These are phyloP conservation scores for Colletotrichum cuscutae DNA, from an alignment of 2,329 filamentous ascomycete species.

Conservation along the genomic window DNA sequence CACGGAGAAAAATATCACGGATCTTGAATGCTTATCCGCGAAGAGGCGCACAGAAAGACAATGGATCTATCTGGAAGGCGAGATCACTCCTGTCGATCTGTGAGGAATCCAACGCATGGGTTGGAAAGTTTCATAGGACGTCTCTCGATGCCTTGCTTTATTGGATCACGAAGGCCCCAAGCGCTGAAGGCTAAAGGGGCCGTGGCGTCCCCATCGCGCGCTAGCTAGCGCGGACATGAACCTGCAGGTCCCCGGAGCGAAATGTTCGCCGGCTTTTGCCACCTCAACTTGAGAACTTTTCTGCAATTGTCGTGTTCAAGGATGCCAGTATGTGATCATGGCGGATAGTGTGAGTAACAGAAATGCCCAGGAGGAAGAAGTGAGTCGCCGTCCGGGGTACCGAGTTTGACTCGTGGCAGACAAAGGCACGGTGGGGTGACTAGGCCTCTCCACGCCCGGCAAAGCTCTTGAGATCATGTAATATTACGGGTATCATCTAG, in stretches of 20 bases:
- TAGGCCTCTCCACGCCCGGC: not conserved
- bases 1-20: not conserved
- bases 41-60: not conserved
- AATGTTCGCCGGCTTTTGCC: not conserved
- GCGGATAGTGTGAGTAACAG: not conserved
- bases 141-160: slow-evolving; percentile 1
- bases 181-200: not conserved
- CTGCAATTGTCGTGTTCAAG: not conserved
- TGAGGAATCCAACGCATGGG: not conserved
- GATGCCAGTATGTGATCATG: not conserved
- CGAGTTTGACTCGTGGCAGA: not conserved
- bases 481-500: slow-evolving; percentile 23
- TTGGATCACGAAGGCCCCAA: not conserved
- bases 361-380: not conserved
- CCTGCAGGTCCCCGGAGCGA: not conserved
- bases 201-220: not conserved
- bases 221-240: not conserved
- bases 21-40: not conserved
- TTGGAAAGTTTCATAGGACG: not conserved
- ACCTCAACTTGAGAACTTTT: not conserved
- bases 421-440: not conserved
- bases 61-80: not conserved
- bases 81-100: slow-evolving; percentile 6
- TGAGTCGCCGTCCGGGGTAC: not conserved
- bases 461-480: not conserved